A percentile compares a stretch with the other conserved stretches of the same genome.
Evolutionary conservation across 768 basidiomycete genomes (phyloP).

Genomic region (Boletus huronensis): DNA sequence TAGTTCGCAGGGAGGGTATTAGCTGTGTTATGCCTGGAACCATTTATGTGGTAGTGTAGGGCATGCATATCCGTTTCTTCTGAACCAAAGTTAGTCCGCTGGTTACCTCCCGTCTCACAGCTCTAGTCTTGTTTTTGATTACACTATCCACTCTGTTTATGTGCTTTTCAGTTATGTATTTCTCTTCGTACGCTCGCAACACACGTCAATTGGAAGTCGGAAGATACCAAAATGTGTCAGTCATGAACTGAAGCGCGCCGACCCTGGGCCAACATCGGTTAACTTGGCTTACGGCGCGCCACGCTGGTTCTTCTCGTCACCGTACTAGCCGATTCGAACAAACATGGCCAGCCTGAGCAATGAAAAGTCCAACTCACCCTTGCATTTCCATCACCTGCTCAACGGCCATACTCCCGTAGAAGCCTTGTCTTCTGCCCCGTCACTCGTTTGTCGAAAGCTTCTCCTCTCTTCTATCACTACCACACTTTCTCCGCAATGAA

Average conservation of each 20-base stretch:
- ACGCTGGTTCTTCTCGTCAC: too few relatives aligned
- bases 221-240: constrained; percentile 10
- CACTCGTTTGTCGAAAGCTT: constrained; percentile 19
- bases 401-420: background rate
- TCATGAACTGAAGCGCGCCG: background rate
- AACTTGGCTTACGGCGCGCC: background rate
- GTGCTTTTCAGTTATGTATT: constrained; percentile 39
- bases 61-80: constrained; percentile 13
- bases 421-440: constrained; percentile 14
- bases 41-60: constrained; percentile 11
- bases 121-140: constrained; percentile 32
- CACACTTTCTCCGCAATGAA: constrained; percentile 16
- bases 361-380: background rate
- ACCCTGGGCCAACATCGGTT: background rate
- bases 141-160: constrained; percentile 35
- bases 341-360: constrained; percentile 13
- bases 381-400: constrained; percentile 1
- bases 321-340: constrained; percentile 22
- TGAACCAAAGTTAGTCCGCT: constrained; percentile 4
- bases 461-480: background rate
- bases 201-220: constrained; percentile 17
- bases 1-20: constrained; percentile 53
- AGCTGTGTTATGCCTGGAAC: constrained; percentile 18
- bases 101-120: constrained; percentile 17
- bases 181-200: constrained; percentile 27